Evolutionary conservation across 2,329 filamentous ascomycete genomes (phyloP), one percentile per base, ranked within the genome.

Genomic region (Aspergillus intermedius): DNA sequence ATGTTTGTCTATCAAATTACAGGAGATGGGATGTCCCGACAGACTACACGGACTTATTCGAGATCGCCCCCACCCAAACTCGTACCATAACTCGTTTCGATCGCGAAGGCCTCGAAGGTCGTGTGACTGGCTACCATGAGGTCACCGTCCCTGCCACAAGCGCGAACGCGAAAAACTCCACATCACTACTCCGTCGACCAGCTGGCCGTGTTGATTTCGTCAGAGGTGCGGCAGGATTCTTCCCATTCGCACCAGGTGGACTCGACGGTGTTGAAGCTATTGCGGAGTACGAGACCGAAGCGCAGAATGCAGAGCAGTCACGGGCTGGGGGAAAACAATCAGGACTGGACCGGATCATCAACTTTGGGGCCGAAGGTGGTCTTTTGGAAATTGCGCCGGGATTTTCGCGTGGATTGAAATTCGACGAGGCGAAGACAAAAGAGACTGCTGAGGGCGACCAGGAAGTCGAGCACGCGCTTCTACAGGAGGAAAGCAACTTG

Each of bases 31-130:
- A 95, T 54, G 78, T 83, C 49, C 81, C 88, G 3, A 80, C 83
- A 34, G 86, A 95, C 60, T 87, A 91, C 64, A 80, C 83, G n/a
- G 83, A 89, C 49, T 79, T 97, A 15, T 95, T 95, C 69, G 82
- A 85, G 54, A 79, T 97, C 47, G 89, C 90, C 1, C 88, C 90
- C 3, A 94, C 91, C 0, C 93, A 97, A 70, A 91, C 90, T 13
- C 83, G 93, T 49, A 97, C 91, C n/a, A 85, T 96, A 57, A 95
- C 89, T 23, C 84, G 93, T 25, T 98, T 98, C 67, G 86, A 84
- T 41, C 81, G 93, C 48, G 89, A 95, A 69, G 93, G 93, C 5
- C 78, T 97, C 12, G 90, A 97, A 70, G 93, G 93, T 19, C 81
- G 86, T 46, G 91, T 98, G 21, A 95, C 88, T 7, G 91, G 91